Evolutionary conservation across 2,329 filamentous ascomycete species (phyloP), one percentile per base, ranked within the genome.

Genomic region (Tolypocladium tundrense): DNA sequence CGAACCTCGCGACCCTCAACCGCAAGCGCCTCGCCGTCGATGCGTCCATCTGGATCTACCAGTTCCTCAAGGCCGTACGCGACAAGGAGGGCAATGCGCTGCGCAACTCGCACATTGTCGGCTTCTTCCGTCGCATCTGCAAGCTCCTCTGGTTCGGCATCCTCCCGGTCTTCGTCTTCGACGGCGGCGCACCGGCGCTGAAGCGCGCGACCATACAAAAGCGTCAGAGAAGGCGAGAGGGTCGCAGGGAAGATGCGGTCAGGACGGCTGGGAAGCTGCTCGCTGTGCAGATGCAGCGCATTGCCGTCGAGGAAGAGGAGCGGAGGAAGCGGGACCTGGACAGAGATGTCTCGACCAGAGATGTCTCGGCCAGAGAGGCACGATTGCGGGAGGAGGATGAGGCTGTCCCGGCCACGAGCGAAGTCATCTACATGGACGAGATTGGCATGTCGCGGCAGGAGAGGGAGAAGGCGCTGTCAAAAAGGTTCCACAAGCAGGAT

Each of bases 41-140:
- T 75, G 94, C 95, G 59, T 97, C 92, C 14, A 99, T 99, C 70
- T 99, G 94, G 94, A 97, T 99, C 66, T 99, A 99, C 79, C 94
- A 99, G 70, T 99, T 99, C 69, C 85, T 99, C 66, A 99, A 99
- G 77, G 94, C 95, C 11, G 94, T 99, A 13, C 92, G 94, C 66
- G 94, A 99, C 75, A 97, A 97, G 69, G 94, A 99, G 74, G 94
- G 94, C 57, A 96, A 99, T 69, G 94, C 94, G 1, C 80, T 99
- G 56, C 90, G 92, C 62, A 99, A 97, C 76, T 93, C 90, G 37
- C 94, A 99, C 69, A 85, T 99, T 41, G 90, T 99, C 50, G 94
- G 95, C 43, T 99, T 99, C 83, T 99, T 99, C 75, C 90, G 94
- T 55, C 87, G 94, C 60, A 96, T 99, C 71, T 99, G 94, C 81